phyloP scores from a whole-genome alignment of 2,329 filamentous ascomycete species.

The Thermothelomyces thermophilus region DNA sequence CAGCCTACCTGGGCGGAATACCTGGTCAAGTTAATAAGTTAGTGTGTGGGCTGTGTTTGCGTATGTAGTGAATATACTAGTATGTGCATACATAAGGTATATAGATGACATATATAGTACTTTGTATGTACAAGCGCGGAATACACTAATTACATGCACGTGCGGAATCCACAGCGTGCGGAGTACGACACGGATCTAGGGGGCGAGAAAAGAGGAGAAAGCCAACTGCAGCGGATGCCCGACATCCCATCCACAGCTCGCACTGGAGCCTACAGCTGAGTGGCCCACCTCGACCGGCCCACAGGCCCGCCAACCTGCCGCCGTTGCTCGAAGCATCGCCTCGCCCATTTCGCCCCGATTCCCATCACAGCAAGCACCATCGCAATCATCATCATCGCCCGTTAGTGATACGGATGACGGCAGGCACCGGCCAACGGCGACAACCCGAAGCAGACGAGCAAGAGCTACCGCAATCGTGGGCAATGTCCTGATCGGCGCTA shows the following conservation, averaged over 20 bases:
- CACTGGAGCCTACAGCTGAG: neutral
- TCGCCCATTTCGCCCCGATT: constrained; percentile 15
- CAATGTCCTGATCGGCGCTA: constrained; percentile 19
- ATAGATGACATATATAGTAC: too few relatives aligned
- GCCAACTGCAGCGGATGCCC: too few relatives aligned
- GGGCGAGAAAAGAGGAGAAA: too few relatives aligned
- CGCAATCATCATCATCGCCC: constrained; percentile 6
- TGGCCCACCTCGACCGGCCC: constrained; percentile 10
- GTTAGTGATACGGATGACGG: neutral
- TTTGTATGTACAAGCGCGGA: too few relatives aligned
- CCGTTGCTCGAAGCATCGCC: neutral
- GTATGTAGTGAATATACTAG: too few relatives aligned
- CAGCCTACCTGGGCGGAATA: too few relatives aligned
- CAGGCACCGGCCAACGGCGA: neutral
- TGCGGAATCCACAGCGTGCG: too few relatives aligned
- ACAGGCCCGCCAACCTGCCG: constrained; percentile 5
- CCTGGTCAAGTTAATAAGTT: too few relatives aligned
- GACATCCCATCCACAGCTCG: neutral
- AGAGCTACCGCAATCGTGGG: neutral
- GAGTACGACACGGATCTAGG: too few relatives aligned
- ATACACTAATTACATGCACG: too few relatives aligned
- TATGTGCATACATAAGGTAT: too few relatives aligned
- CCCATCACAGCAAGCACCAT: constrained; percentile 1
- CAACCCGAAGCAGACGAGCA: neutral
- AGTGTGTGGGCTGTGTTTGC: too few relatives aligned